phyloP scores from a whole-genome alignment of 768 basidiomycete genomes.

The Agaricus blazei region DNA sequence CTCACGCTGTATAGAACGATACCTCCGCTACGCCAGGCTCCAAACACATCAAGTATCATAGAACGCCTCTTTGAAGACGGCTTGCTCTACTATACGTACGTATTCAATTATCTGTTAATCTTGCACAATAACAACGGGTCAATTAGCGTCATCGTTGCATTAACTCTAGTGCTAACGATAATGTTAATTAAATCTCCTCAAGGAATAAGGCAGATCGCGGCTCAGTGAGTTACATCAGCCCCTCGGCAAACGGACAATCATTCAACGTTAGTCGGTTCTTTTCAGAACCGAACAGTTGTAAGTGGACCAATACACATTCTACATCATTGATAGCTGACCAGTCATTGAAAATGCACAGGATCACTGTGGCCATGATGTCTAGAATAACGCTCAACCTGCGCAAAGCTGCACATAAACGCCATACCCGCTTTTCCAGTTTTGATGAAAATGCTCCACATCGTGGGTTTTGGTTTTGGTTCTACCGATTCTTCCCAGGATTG shows the following conservation, averaged over 20 bases:
- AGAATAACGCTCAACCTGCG: conserved; percentile 58
- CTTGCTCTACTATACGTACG: conserved; percentile 41
- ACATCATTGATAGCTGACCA: not conserved
- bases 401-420: conserved; percentile 25
- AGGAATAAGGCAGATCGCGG: conserved; percentile 42
- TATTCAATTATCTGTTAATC: not conserved
- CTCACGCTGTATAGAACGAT: conserved; percentile 34
- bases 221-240: conserved; percentile 29
- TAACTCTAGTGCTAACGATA: conserved; percentile 38
- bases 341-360: conserved; percentile 4
- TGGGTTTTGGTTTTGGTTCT: not conserved
- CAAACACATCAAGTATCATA: conserved; percentile 31
- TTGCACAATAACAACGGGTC: not conserved
- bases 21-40: conserved; percentile 27
- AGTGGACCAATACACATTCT: conserved; percentile 11
- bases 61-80: conserved; percentile 41
- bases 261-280: not conserved
- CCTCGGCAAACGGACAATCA: conserved; percentile 7
- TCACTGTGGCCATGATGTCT: conserved; percentile 55
- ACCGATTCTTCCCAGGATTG: not conserved
- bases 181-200: conserved; percentile 40
- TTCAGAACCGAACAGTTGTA: conserved; percentile 34
- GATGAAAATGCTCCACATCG: not conserved
- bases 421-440: not conserved
- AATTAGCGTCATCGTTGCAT: conserved; percentile 37